These are phyloP conservation scores for Nothophaeocryptopus gaeumannii DNA, from an alignment of 2,329 filamentous ascomycete genomes.

Conservation along the genomic window DNA sequence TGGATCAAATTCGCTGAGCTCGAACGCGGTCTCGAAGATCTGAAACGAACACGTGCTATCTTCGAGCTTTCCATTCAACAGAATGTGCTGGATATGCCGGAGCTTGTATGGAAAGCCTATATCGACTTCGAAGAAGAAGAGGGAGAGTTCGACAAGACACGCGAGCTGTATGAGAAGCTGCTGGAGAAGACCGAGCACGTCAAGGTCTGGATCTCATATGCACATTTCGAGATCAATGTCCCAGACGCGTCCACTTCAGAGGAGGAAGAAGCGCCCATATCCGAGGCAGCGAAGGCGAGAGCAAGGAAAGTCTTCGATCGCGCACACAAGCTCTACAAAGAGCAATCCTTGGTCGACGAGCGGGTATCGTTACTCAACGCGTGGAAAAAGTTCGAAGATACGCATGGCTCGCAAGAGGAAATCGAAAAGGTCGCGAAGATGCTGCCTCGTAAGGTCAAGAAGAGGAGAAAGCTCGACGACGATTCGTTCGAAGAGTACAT, in stretches of 20 bases:
- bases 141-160: conserved; percentile 71
- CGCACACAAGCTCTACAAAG: conserved; percentile 82
- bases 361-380: conserved; percentile 86
- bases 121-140: conserved; percentile 98
- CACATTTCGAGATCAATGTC: conserved; percentile 96
- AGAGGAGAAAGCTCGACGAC: conserved; percentile 85
- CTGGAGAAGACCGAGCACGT: conserved; percentile 95
- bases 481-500: conserved; percentile 94
- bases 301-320: conserved; percentile 82
- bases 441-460: conserved; percentile 92
- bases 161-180: conserved; percentile 82
- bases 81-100: conserved; percentile 87
- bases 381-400: conserved; percentile 88
- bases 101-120: conserved; percentile 95
- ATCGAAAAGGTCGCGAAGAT: conserved; percentile 81
- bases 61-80: conserved; percentile 88
- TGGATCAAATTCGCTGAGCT: conserved; percentile 97
- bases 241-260: conserved; percentile 64
- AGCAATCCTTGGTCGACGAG: conserved; percentile 88
- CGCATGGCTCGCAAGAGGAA: conserved; percentile 72
- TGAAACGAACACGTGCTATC: conserved; percentile 82
- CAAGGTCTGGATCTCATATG: conserved; percentile 98
- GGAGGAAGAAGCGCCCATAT: conserved; percentile 61
- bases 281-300: conserved; percentile 77
- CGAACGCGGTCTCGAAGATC: conserved; percentile 84